phyloP scores from a whole-genome alignment of 2,329 filamentous ascomycete genomes.

The Colletotrichum australisinense region DNA sequence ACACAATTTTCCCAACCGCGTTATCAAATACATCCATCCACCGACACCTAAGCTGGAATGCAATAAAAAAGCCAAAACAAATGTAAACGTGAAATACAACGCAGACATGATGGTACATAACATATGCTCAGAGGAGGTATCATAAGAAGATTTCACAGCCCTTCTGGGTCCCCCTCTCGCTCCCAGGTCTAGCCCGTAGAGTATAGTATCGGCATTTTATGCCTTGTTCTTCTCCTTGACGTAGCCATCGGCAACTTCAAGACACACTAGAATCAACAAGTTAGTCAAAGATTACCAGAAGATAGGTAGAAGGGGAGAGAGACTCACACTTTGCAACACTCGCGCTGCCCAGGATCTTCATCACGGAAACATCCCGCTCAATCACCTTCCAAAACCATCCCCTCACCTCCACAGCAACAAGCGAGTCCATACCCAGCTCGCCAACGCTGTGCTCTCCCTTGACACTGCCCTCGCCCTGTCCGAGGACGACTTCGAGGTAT shows the following conservation, averaged over 20 bases:
- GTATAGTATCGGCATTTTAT: background rate
- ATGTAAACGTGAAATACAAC: no score
- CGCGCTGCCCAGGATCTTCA: constrained; percentile 55
- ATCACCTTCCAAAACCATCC: constrained; percentile 60
- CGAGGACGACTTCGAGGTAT: constrained; percentile 38
- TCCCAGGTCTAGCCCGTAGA: background rate
- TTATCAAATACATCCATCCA: background rate
- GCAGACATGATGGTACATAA: background rate
- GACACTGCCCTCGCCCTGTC: constrained; percentile 40
- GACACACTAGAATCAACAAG: constrained; percentile 12
- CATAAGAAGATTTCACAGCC: background rate
- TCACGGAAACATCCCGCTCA: constrained; percentile 54
- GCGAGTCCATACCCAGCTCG: constrained; percentile 46
- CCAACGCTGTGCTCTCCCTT: constrained; percentile 45
- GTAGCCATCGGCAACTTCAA: constrained; percentile 22
- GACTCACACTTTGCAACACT: constrained; percentile 38
- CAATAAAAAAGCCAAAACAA: no score
- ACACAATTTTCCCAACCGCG: background rate
- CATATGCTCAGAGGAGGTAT: background rate
- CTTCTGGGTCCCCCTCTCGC: background rate
- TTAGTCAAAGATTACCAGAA: background rate
- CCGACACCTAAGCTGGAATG: background rate
- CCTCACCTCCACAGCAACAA: constrained; percentile 50
- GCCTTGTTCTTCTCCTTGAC: constrained; percentile 12
- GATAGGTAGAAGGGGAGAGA: no score